Conservation (phyloP, 1,284 basidiomycete species). For the Sphaerobolus stellatus region DNA sequence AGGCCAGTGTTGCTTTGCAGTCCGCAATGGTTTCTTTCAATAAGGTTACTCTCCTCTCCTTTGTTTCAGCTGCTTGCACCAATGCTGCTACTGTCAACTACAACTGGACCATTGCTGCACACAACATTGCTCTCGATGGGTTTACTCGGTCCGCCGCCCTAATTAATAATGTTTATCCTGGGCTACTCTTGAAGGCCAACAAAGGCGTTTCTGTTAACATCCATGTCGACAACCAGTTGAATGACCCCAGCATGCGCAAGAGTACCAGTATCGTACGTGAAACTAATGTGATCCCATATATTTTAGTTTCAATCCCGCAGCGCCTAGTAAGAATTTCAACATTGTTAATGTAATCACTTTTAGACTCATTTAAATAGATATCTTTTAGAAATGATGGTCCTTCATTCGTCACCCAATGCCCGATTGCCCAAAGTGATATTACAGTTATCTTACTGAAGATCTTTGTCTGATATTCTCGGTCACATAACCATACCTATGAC, state of each 20-base stretch:
- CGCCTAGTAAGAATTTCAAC: too few relatives aligned
- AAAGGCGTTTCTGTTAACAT: not conserved
- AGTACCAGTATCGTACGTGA: not conserved
- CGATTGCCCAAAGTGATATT: slow-evolving; percentile 37
- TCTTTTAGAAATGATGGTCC: slow-evolving; percentile 22
- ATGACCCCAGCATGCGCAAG: not conserved
- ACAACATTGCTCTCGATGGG: not conserved
- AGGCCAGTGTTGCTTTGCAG: too few relatives aligned
- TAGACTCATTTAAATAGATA: not conserved
- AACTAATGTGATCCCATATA: too few relatives aligned
- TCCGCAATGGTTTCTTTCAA: too few relatives aligned
- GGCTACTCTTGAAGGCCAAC: not conserved
- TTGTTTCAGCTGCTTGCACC: too few relatives aligned
- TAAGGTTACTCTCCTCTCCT: too few relatives aligned
- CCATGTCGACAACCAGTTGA: not conserved
- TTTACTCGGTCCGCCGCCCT: not conserved
- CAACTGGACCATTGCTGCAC: not conserved
- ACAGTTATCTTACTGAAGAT: slow-evolving; percentile 10
- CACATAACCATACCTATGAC: too few relatives aligned
- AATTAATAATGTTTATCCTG: not conserved
- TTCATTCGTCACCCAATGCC: slow-evolving; percentile 42
- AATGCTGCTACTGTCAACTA: not conserved
- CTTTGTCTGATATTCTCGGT: too few relatives aligned
- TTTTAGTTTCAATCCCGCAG: too few relatives aligned
- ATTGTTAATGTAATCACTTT: too few relatives aligned